Percentiles rank a stretch among this genome's conserved stretches.
phyloP scores from a whole-genome alignment of 192 early-diverging fungal species.

The Phlyctochytrium bullatum region DNA sequence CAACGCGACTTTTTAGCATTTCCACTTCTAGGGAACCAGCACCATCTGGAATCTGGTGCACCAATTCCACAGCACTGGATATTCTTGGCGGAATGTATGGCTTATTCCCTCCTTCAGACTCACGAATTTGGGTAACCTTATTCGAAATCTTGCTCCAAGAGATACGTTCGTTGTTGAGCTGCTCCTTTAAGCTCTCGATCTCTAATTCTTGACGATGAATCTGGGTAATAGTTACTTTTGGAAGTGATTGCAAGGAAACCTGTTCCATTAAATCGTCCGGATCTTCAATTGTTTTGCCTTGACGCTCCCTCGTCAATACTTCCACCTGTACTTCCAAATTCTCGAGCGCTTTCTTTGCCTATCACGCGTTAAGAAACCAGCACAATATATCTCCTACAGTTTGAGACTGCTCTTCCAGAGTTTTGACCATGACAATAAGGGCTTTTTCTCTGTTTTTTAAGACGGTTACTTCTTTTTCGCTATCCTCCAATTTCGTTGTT shows the following conservation, averaged over 20 bases:
- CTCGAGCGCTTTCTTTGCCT: background rate
- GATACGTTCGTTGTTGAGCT: background rate
- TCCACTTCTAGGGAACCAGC: slow-evolving; percentile 4
- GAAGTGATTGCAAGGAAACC: background rate
- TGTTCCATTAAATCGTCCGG: background rate
- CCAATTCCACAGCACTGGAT: background rate
- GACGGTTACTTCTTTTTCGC: background rate
- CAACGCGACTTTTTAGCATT: background rate
- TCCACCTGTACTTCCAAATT: background rate
- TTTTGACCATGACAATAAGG: background rate
- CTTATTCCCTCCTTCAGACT: background rate
- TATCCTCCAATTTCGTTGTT: background rate
- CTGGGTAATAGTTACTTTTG: background rate
- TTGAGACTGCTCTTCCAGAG: background rate
- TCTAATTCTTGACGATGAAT: background rate
- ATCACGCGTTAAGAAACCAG: background rate
- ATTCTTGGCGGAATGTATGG: background rate
- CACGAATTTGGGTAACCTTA: background rate
- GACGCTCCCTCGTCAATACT: background rate
- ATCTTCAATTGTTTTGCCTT: background rate
- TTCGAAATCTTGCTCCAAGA: background rate
- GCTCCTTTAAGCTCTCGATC: background rate
- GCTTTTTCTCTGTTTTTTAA: background rate
- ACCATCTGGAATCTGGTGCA: background rate
- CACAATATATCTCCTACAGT: background rate